These are phyloP conservation scores for Oropetium thomaeum DNA, from an alignment of 176 grass and related monocot genomes.

Conservation along the genomic window DNA sequence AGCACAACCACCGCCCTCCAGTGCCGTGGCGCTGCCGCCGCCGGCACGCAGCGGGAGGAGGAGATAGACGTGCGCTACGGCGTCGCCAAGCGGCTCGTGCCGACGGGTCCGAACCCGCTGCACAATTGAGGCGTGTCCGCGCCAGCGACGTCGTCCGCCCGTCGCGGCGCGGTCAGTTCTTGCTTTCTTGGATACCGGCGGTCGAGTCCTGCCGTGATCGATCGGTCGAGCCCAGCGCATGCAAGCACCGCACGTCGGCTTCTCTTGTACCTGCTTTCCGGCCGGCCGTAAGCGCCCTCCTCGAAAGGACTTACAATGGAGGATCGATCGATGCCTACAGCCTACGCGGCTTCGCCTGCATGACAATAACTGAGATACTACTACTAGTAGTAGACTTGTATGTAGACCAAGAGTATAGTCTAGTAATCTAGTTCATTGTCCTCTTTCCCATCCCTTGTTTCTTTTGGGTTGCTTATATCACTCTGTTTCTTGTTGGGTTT, in stretches of 20 bases:
- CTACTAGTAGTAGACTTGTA: conserved; percentile 15
- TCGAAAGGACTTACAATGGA: conserved; percentile 90
- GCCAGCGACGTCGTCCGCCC: neutral
- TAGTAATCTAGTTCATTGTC: neutral
- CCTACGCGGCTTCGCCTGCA: conserved; percentile 2
- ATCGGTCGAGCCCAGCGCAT: neutral
- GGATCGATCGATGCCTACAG: conserved; percentile 56
- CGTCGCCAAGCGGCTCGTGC: conserved; percentile 73
- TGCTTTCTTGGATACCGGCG: conserved; percentile 41
- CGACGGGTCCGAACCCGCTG: conserved; percentile 83
- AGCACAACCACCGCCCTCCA: neutral
- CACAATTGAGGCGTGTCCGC: conserved; percentile 65
- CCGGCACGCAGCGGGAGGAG: conserved; percentile 46
- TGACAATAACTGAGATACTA: conserved; percentile 41
- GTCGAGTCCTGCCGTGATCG: neutral
- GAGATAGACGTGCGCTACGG: conserved; percentile 73
- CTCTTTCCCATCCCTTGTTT: conserved; percentile 9
- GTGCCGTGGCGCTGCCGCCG: conserved; percentile 32
- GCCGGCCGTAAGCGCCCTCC: conserved; percentile 19
- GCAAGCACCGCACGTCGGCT: conserved; percentile 34
- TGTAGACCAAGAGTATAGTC: conserved; percentile 28
- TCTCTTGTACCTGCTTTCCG: conserved; percentile 91
- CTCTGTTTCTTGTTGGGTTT: conserved; percentile 18
- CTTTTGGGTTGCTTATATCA: conserved; percentile 2
- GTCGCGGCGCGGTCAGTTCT: conserved; percentile 32